Conservation (phyloP, 139 green algal genomes). For the Marvania coccoides region DNA sequence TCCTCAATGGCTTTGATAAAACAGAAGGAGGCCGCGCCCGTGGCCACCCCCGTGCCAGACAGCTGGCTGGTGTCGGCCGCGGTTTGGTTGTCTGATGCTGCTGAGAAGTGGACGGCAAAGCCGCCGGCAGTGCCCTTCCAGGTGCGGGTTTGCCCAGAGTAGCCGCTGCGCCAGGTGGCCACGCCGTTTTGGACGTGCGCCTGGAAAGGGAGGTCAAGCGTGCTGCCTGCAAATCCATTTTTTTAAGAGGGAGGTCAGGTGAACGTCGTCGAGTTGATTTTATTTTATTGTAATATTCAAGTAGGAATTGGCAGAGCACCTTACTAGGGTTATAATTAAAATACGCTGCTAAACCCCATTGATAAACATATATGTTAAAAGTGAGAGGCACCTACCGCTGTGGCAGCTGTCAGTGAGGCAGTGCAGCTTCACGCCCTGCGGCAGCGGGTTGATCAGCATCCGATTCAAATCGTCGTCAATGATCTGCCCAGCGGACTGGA, state of each 20-base stretch:
- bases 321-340: too few relatives aligned
- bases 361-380: too few relatives aligned
- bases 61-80: constrained; percentile 40
- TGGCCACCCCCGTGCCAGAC: constrained; percentile 45
- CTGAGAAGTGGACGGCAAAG: constrained; percentile 64
- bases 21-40: constrained; percentile 67
- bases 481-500: constrained; percentile 21
- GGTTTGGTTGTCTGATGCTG: constrained; percentile 54
- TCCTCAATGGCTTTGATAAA: constrained; percentile 67
- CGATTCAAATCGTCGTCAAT: constrained; percentile 67
- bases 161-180: constrained; percentile 48
- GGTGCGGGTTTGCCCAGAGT: background rate
- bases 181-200: constrained; percentile 31
- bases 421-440: constrained; percentile 62
- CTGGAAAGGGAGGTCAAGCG: constrained; percentile 62
- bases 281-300: too few relatives aligned
- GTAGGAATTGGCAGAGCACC: too few relatives aligned
- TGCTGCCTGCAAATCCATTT: too few relatives aligned
- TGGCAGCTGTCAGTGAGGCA: constrained; percentile 77
- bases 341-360: too few relatives aligned
- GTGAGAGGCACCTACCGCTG: too few relatives aligned
- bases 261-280: too few relatives aligned
- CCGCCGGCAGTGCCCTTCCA: constrained; percentile 54
- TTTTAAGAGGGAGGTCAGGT: too few relatives aligned
- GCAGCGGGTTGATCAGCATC: constrained; percentile 40